These are phyloP conservation scores for Comarum palustre DNA, from an alignment of 306 rosid genomes.

Conservation along the genomic window DNA sequence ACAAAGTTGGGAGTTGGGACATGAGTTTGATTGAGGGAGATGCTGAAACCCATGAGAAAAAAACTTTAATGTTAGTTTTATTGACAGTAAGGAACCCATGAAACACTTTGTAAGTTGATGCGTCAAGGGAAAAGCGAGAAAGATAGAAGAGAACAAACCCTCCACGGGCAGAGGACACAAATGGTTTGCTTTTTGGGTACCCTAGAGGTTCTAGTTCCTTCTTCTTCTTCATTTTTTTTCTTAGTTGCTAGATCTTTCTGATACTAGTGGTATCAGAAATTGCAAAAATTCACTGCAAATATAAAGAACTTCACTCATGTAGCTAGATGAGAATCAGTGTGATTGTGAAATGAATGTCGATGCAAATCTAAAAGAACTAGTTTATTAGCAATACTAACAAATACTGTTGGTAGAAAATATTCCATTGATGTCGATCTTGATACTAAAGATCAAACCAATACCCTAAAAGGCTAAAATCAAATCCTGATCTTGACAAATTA, in stretches of 20 bases:
- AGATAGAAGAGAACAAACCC: not conserved
- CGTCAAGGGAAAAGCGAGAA: not conserved
- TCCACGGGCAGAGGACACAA: not conserved
- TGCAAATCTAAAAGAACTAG: not conserved
- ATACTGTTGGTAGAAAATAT: not conserved
- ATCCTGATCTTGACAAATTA: not conserved
- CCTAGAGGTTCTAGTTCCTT: not conserved
- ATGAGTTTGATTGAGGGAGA: conserved; percentile 1
- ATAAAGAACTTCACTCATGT: not conserved
- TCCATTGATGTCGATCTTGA: not conserved
- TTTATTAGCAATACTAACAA: not conserved
- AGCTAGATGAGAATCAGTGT: no score
- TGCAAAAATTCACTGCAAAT: not conserved
- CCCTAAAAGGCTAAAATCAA: not conserved
- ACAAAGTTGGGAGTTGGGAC: not conserved
- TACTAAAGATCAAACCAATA: not conserved
- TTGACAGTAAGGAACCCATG: conserved; percentile 2
- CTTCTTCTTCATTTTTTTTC: not conserved
- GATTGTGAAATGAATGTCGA: no score
- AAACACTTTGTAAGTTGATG: not conserved
- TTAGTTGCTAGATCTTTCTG: not conserved
- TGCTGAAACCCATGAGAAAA: conserved; percentile 20
- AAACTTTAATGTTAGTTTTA: not conserved
- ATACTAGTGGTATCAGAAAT: not conserved
- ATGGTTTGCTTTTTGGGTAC: not conserved